Evolutionary conservation across 2,329 filamentous ascomycete species (phyloP).

Genomic region (Arthrobotrys conoides): DNA sequence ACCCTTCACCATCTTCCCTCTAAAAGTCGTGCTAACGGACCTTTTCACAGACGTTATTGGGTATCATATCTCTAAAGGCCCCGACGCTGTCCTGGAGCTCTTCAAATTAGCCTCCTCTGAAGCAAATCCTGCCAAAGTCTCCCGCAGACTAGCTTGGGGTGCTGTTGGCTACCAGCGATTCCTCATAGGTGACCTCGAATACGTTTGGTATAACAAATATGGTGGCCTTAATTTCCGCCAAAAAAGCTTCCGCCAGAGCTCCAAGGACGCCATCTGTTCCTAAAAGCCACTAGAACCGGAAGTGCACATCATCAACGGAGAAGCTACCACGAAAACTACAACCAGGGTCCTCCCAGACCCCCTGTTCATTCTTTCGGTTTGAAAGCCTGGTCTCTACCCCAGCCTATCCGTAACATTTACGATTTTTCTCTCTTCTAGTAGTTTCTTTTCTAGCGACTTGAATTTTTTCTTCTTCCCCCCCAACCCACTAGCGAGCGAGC

Average conservation of each 20-base stretch:
- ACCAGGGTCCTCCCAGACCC: background rate
- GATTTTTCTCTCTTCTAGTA: slow-evolving; percentile 24
- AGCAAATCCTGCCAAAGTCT: slow-evolving; percentile 49
- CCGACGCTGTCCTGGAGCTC: slow-evolving; percentile 50
- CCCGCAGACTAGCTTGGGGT: slow-evolving; percentile 56
- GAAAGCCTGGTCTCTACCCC: background rate
- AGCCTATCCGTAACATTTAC: background rate
- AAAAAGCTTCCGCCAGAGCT: slow-evolving; percentile 54
- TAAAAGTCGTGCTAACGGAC: background rate
- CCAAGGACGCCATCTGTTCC: slow-evolving; percentile 47
- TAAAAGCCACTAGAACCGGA: slow-evolving; percentile 1
- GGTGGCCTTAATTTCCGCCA: slow-evolving; percentile 54
- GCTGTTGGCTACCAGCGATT: slow-evolving; percentile 60
- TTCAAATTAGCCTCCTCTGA: slow-evolving; percentile 41
- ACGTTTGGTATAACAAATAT: slow-evolving; percentile 59
- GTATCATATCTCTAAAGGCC: slow-evolving; percentile 60
- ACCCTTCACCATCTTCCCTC: background rate
- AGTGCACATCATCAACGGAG: background rate
- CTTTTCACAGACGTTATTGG: slow-evolving; percentile 49
- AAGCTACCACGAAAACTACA: background rate
- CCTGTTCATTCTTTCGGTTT: background rate
- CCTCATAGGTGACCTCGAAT: slow-evolving; percentile 61
- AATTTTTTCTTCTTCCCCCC: slow-evolving; percentile 11
- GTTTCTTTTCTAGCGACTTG: slow-evolving; percentile 14
- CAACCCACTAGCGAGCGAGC: slow-evolving; percentile 47